Evolutionary conservation across 2,329 filamentous ascomycete genomes (phyloP), one percentile per base, ranked within the genome.

Genomic region (Lasiodiplodia theobromae): DNA sequence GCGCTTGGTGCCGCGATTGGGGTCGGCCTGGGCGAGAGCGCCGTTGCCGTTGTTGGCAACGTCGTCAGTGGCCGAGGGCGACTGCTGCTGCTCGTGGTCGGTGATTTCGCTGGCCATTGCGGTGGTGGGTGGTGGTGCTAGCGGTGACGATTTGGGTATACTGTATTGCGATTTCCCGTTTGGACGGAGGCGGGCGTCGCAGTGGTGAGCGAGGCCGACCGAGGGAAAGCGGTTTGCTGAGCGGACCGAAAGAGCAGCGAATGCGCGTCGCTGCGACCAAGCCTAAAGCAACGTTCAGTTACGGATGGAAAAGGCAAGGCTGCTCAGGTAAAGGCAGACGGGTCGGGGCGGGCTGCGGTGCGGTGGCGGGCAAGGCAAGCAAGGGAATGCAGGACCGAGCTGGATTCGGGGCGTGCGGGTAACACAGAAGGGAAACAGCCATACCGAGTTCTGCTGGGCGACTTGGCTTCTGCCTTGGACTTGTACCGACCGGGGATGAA

Each of bases 1-100:
- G 76, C 95, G 94, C 88, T 98, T 98, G 83, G 94, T 88, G 80
- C 93, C 94, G 80, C 94, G 93, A 82, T 84, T 88, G 78, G 94
- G 92, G 73, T 83, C 80, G 77, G 86, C 85, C 74, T 84, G 85
- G 75, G 84, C 81, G 67, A 80, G 76, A 49, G 75, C 73, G 74
- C 78, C 79, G 74, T 87, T 91, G 81, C 91, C 92, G 84, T 94
- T 94, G 82, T 91, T 91, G 74, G 82, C 79, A 69, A 79, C 77
- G 73, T 86, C 84, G 76, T 85, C 83, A 74, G 83, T 81, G 74
- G 83, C 81, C 70, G 82, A 81, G 68, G 82, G 82, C 75, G 82
- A 84, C 77, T 83, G 81, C 77, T 83, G 81, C 75, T 82, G 82
- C 74, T 85, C 83, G 77, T 84, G 82, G 71, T 85, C 81, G 76